These are phyloP conservation scores for Prunus fruticosa DNA, from an alignment of 306 rosid genomes.

Conservation along the genomic window DNA sequence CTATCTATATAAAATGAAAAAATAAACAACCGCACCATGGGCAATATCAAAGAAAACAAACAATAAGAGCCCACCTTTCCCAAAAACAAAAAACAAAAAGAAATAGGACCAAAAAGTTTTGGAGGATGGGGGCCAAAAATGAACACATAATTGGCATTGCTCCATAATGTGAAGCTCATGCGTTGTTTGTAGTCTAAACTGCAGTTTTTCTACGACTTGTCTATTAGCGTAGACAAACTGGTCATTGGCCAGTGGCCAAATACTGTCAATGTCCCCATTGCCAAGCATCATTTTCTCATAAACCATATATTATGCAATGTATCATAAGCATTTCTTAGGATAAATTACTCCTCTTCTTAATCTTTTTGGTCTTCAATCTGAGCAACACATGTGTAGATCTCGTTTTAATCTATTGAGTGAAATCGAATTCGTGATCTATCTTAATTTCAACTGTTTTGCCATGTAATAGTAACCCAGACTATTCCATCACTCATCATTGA, in stretches of 20 bases:
- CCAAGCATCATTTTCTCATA: background rate
- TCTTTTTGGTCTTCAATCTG: too few species aligned
- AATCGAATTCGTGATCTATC: too few species aligned
- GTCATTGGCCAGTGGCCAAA: background rate
- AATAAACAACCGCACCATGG: background rate
- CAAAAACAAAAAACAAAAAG: background rate
- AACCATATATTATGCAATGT: background rate
- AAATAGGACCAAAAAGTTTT: background rate
- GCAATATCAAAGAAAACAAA: background rate
- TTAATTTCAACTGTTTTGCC: too few species aligned
- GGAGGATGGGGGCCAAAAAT: background rate
- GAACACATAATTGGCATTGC: background rate
- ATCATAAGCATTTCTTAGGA: too few species aligned
- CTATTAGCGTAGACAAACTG: conserved; percentile 11
- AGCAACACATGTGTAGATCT: too few species aligned
- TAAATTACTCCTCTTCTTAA: too few species aligned
- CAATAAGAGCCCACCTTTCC: background rate
- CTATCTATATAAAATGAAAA: background rate
- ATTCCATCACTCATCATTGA: accelerated
- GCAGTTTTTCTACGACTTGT: conserved; percentile 14
- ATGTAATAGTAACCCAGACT: too few species aligned
- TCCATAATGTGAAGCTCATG: conserved; percentile 19
- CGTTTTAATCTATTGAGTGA: too few species aligned
- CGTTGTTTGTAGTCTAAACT: conserved; percentile 9
- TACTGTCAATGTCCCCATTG: conserved; percentile 17